Evolutionary conservation across 257 asterid species (phyloP).

Genomic region (Solanum chiquidenum): DNA sequence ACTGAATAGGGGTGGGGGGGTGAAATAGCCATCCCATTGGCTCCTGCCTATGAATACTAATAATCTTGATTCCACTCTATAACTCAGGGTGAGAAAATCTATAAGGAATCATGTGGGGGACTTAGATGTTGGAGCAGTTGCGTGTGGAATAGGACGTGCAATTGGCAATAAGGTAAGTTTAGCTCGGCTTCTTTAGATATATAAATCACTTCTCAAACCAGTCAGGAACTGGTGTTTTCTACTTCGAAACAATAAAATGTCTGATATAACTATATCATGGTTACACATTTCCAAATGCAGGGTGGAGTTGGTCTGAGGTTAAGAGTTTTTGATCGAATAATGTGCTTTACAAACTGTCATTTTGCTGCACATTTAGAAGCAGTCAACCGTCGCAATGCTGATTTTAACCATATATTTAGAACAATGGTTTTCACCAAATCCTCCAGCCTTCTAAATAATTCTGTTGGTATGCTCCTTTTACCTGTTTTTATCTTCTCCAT

Average conservation of each 20-base stretch:
- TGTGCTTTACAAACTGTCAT: slow-evolving; percentile 86
- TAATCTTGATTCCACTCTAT: neutral
- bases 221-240: neutral
- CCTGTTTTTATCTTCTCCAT: slow-evolving; percentile 57
- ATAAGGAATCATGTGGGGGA: slow-evolving; percentile 76
- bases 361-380: slow-evolving; percentile 98
- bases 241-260: neutral
- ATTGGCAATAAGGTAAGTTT: slow-evolving; percentile 86
- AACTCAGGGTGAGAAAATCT: slow-evolving; percentile 66
- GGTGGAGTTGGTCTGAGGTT: slow-evolving; percentile 94
- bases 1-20: neutral
- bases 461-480: slow-evolving; percentile 77
- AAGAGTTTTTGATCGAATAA: slow-evolving; percentile 81
- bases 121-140: slow-evolving; percentile 84
- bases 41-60: neutral
- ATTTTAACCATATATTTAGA: slow-evolving; percentile 80
- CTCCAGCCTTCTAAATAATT: slow-evolving; percentile 41
- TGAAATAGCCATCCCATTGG: neutral
- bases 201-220: neutral
- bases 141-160: slow-evolving; percentile 95
- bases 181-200: neutral
- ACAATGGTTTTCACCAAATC: slow-evolving; percentile 76
- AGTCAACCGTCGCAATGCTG: slow-evolving; percentile 85
- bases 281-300: slow-evolving; percentile 26
- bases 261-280: neutral